Evolutionary conservation across 2,329 filamentous ascomycete genomes (phyloP).

Genomic region (Paecilomyces fulvus): DNA sequence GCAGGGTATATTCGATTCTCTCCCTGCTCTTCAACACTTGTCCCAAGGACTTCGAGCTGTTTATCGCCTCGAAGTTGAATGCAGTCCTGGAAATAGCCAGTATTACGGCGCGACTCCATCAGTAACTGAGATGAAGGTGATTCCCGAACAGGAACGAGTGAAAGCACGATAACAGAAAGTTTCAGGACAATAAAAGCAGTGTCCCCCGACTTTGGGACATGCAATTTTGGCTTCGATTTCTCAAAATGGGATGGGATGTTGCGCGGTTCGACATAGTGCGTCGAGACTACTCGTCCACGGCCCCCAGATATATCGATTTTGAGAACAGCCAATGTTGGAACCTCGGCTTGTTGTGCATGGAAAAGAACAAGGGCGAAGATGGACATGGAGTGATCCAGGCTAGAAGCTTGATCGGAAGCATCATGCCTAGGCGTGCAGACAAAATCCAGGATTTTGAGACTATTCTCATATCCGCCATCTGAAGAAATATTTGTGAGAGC

Average conservation of each 20-base stretch:
- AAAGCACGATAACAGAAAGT: conserved; percentile 67
- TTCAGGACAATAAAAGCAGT: conserved; percentile 78
- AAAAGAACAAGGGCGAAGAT: conserved; percentile 56
- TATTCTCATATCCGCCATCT: conserved; percentile 45
- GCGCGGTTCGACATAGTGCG: conserved; percentile 61
- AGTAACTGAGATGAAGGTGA: conserved; percentile 70
- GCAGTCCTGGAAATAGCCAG: conserved; percentile 72
- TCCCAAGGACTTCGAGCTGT: conserved; percentile 43
- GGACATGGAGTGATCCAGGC: conserved; percentile 42
- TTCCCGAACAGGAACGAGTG: conserved; percentile 58
- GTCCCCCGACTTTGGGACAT: conserved; percentile 68
- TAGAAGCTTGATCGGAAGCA: conserved; percentile 27
- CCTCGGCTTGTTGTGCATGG: conserved; percentile 31
- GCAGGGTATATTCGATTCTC: conserved; percentile 30
- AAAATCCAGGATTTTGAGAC: conserved; percentile 72
- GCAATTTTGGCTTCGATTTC: conserved; percentile 53
- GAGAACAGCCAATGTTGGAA: conserved; percentile 56
- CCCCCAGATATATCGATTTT: conserved; percentile 56
- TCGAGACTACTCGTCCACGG: conserved; percentile 50
- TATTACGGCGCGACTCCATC: conserved; percentile 54
- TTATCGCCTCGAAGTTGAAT: conserved; percentile 61
- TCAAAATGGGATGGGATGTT: conserved; percentile 40
- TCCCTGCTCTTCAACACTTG: conserved; percentile 38
- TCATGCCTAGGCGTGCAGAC: conserved; percentile 43
- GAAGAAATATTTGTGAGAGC: conserved; percentile 52